phyloP scores from a whole-genome alignment of 108 stramenopile genomes.

The Conticribra weissflogii region DNA sequence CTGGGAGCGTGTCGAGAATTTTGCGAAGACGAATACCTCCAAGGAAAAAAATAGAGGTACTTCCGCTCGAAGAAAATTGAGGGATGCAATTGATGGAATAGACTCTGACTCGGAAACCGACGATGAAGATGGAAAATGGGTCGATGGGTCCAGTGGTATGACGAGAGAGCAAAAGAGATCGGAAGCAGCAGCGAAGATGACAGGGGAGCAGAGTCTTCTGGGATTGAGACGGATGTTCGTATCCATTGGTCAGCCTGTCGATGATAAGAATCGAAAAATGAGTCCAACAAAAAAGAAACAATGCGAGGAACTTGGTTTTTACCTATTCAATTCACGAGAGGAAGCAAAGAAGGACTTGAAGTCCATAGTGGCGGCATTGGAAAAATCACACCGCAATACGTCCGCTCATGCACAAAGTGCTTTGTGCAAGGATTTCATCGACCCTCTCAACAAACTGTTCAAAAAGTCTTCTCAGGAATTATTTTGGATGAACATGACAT shows the following conservation, averaged over 20 bases:
- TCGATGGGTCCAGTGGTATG: slow-evolving; percentile 21
- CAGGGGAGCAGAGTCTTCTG: slow-evolving; percentile 15
- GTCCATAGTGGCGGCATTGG: slow-evolving; percentile 17
- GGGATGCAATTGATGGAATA: slow-evolving; percentile 15
- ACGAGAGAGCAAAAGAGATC: slow-evolving; percentile 31
- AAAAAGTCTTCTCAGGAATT: slow-evolving; percentile 17
- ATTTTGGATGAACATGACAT: slow-evolving; percentile 8
- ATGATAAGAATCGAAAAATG: not conserved
- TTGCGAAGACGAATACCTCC: slow-evolving; percentile 9
- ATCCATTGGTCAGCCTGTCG: not conserved
- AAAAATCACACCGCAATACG: slow-evolving; percentile 15
- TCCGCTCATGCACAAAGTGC: slow-evolving; percentile 3
- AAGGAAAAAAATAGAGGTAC: not conserved
- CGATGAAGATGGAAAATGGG: slow-evolving; percentile 36
- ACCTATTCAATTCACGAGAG: slow-evolving; percentile 19
- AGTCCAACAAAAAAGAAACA: not conserved
- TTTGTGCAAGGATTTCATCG: slow-evolving; percentile 19
- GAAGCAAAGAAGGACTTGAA: slow-evolving; percentile 37
- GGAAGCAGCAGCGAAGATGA: slow-evolving; percentile 42
- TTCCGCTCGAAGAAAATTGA: slow-evolving; percentile 11
- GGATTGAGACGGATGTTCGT: slow-evolving; percentile 35
- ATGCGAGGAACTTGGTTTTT: not conserved
- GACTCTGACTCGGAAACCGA: slow-evolving; percentile 34
- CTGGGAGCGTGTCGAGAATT: slow-evolving; percentile 21
- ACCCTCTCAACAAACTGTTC: slow-evolving; percentile 24